These are phyloP conservation scores for Kodamaea anthophila DNA, from an alignment of 1,139 yeast species.

Conservation along the genomic window DNA sequence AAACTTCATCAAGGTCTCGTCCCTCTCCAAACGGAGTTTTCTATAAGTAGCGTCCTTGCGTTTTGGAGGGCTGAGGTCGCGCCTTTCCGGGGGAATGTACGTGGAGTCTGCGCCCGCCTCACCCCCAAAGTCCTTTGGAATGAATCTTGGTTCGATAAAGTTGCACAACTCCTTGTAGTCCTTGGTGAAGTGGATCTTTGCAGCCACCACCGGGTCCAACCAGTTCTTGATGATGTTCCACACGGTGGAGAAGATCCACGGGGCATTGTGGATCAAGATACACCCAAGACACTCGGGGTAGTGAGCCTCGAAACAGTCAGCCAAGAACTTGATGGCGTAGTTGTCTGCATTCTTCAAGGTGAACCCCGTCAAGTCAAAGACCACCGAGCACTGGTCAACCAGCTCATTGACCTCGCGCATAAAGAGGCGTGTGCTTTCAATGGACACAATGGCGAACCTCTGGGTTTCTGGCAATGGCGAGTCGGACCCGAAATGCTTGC, in stretches of 20 bases:
- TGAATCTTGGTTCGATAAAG: slow-evolving; percentile 27
- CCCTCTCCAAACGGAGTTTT: slow-evolving; percentile 27
- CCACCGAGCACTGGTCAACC: slow-evolving; percentile 33
- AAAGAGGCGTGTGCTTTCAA: slow-evolving; percentile 37
- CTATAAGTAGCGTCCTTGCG: slow-evolving; percentile 25
- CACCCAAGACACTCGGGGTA: slow-evolving; percentile 43
- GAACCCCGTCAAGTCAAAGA: slow-evolving; percentile 43
- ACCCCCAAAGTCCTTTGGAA: slow-evolving; percentile 41
- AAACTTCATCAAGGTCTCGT: slow-evolving; percentile 23
- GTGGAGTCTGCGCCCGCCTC: slow-evolving; percentile 22
- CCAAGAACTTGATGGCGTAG: slow-evolving; percentile 38
- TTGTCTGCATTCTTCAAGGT: slow-evolving; percentile 42
- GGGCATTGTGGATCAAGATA: slow-evolving; percentile 40
- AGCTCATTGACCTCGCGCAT: slow-evolving; percentile 31
- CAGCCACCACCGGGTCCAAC: slow-evolving; percentile 44
- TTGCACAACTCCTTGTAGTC: slow-evolving; percentile 27
- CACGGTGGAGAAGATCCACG: slow-evolving; percentile 45
- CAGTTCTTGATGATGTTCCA: slow-evolving; percentile 43
- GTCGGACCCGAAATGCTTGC: slow-evolving; percentile 37
- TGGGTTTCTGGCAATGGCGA: slow-evolving; percentile 34
- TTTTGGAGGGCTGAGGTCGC: slow-evolving; percentile 24
- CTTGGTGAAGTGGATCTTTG: slow-evolving; percentile 41
- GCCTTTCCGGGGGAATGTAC: slow-evolving; percentile 26
- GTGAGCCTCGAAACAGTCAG: slow-evolving; percentile 42
- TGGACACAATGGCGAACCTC: slow-evolving; percentile 32